Conservation (phyloP, 2,329 filamentous ascomycete genomes). For the Aspergillus sojae region DNA sequence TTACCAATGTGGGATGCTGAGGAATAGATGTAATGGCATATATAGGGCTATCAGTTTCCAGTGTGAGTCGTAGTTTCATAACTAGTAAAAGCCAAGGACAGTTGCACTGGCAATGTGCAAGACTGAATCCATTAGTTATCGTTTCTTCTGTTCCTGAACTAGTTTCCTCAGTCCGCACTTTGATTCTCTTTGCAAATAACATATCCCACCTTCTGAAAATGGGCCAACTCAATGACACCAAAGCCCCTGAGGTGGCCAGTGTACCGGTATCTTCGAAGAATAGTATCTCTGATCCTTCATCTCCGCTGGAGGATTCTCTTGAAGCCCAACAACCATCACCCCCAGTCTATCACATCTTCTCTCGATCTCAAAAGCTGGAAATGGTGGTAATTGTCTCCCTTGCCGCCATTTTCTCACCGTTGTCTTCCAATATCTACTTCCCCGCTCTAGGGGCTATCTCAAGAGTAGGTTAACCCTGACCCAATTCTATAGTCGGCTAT, state of each 20-base stretch:
- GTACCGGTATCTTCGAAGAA: neutral
- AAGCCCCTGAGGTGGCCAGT: neutral
- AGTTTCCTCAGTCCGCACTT: neutral
- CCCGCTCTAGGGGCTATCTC: constrained; percentile 40
- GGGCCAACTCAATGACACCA: neutral
- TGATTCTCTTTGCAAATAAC: neutral
- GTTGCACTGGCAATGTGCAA: neutral
- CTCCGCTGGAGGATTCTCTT: neutral
- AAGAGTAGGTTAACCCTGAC: neutral
- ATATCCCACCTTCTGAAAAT: neutral
- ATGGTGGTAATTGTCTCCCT: neutral
- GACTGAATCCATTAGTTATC: neutral
- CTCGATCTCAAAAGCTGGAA: neutral
- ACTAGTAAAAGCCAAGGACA: neutral
- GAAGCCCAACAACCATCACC: neutral
- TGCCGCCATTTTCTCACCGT: constrained; percentile 37
- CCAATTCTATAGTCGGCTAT: neutral
- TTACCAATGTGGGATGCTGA: neutral
- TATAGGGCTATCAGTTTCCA: neutral
- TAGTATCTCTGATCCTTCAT: neutral
- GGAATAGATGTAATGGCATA: neutral
- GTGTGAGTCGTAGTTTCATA: neutral
- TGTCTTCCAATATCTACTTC: constrained; percentile 52
- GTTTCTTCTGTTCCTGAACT: neutral
- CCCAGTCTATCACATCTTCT: neutral